These are phyloP conservation scores for Pleurotus tuoliensis DNA, from an alignment of 768 basidiomycete species.

Conservation along the genomic window DNA sequence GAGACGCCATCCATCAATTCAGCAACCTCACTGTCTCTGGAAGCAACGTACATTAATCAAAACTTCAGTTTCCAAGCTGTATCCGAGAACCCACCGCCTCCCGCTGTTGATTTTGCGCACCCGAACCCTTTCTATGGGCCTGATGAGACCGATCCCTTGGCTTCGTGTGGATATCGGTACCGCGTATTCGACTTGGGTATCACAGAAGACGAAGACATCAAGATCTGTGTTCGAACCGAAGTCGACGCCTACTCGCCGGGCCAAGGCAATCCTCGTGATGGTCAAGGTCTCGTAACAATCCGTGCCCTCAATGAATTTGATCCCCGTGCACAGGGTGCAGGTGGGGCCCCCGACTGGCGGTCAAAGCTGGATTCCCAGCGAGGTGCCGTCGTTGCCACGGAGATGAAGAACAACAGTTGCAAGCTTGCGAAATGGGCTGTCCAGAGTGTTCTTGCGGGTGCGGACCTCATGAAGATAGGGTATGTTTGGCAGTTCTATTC, in stretches of 20 bases:
- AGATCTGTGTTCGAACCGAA: constrained; percentile 91
- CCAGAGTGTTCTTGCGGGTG: constrained; percentile 91
- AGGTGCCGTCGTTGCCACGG: constrained; percentile 96
- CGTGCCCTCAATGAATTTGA: constrained; percentile 98
- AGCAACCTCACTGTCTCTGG: constrained; percentile 88
- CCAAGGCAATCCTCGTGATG: constrained; percentile 59
- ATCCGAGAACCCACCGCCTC: constrained; percentile 58
- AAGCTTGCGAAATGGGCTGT: constrained; percentile 98
- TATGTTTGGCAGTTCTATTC: constrained; percentile 34
- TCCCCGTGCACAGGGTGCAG: constrained; percentile 81
- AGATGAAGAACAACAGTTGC: constrained; percentile 99
- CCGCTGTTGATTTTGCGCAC: constrained; percentile 70
- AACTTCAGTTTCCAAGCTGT: constrained; percentile 98
- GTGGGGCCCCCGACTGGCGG: constrained; percentile 98
- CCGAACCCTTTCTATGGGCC: constrained; percentile 95
- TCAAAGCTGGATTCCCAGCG: constrained; percentile 95
- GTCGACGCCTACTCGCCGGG: constrained; percentile 81
- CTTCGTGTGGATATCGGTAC: constrained; percentile 95
- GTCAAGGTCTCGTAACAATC: constrained; percentile 82
- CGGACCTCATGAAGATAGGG: constrained; percentile 97
- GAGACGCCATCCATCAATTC: constrained; percentile 89
- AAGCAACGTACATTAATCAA: constrained; percentile 98
- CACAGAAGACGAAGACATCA: constrained; percentile 86
- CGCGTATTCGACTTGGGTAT: constrained; percentile 91
- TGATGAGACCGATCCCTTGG: constrained; percentile 92